Base-by-base conservation (phyloP, 257 asterid species). In the Anisodus tanguticus region DNA sequence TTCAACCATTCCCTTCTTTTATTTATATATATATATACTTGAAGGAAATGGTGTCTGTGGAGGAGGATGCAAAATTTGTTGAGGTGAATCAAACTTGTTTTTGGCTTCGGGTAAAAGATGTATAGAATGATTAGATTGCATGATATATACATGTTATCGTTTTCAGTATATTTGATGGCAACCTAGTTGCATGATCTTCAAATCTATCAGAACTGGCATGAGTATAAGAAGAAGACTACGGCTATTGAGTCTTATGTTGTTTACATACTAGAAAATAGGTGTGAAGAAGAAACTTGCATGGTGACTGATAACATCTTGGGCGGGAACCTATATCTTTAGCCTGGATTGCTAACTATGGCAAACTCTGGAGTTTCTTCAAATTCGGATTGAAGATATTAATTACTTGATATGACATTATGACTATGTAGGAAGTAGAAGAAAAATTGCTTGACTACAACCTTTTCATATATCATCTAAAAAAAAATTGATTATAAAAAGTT, bases 91-190 rank as follows among this genome's bases (percentile, higher is more conserved):
- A 22, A 22, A 39, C 3, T 63, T 26, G 41, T 35, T 22, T 64
- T 41, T 9, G 41, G 70, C 43, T 22, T 26, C 70, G 8, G 70
- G 70, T 13, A 31, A 35, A 35, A 45, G 9, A 66, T 31, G 2
- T n/a, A 66, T 66, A 15, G n/a, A 66, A 39, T 66, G 72, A 66
- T 66, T 35, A 31, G 77, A 68, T 39, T 68, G 77, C 77, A 68
- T 37, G 74, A 37, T 15, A 15, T 7, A 8, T 15, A 35, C 74
- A 37, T 68, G 47, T 31, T 66, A 66, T 15, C 13, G 60, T 67
- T 67, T 67, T 67, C 74, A 67, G 49, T 67, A 13, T 35, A 67
- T 39, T 3, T 67, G 77, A 68, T 68, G 77, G 51, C 26, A 3
- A 37, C 74, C 74, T 67, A 12, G 74, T 67, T 37, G 76, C 53